Conservation (phyloP, 1,284 basidiomycete genomes). For the Puccinia hordei region DNA sequence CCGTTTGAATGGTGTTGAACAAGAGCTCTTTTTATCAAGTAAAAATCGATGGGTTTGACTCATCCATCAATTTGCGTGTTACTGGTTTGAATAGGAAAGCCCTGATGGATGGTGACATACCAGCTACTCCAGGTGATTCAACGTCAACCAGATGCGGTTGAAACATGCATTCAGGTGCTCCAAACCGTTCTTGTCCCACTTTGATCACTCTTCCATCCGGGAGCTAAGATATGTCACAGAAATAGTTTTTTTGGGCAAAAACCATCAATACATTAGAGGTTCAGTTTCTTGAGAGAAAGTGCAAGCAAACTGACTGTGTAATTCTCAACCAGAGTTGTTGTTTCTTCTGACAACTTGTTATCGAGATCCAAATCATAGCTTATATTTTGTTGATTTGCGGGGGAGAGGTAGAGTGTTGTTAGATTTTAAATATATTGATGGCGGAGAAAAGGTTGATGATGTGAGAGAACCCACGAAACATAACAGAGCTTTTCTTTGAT, state of each 20-base stretch:
- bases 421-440: not conserved
- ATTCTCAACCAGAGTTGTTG: constrained; percentile 90
- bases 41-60: no score
- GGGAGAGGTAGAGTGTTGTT: not conserved
- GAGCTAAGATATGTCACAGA: constrained; percentile 65
- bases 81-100: no score
- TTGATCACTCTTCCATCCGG: constrained; percentile 96
- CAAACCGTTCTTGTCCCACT: constrained; percentile 97
- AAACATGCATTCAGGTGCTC: constrained; percentile 99
- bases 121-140: constrained; percentile 94
- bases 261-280: constrained; percentile 4
- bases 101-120: constrained; percentile 61
- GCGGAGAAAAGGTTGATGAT: not conserved
- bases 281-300: not conserved
- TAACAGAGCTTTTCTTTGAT: constrained; percentile 99
- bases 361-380: constrained; percentile 96
- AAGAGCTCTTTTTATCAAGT: constrained; percentile 71
- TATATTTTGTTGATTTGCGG: not conserved
- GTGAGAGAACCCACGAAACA: constrained; percentile 68
- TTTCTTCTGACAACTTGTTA: constrained; percentile 90
- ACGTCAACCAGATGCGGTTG: constrained; percentile 97
- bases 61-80: no score
- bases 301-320: constrained; percentile 72
- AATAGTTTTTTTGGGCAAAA: no score
- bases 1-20: constrained; percentile 90